phyloP scores from a whole-genome alignment of 306 rosid genomes.

The Malus asiatica region DNA sequence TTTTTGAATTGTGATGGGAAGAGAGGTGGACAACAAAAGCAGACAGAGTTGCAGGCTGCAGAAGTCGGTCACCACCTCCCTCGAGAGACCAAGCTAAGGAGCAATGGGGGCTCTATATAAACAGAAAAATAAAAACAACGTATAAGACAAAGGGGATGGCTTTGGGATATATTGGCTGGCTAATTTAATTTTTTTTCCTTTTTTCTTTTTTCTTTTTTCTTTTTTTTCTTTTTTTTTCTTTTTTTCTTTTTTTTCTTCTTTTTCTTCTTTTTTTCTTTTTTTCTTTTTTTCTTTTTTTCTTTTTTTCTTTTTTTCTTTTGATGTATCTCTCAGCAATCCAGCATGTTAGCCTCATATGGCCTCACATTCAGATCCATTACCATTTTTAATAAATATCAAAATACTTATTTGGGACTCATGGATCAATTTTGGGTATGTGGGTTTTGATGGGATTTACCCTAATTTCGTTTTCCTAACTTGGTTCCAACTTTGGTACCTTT shows the following conservation, averaged over 20 bases:
- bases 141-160: background rate
- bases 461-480: background rate
- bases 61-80: slow-evolving; percentile 14
- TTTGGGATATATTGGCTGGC: slow-evolving; percentile 16
- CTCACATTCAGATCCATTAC: background rate
- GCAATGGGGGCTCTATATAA: background rate
- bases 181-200: background rate
- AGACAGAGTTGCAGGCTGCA: slow-evolving; percentile 12
- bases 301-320: background rate
- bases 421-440: background rate
- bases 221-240: background rate
- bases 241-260: background rate
- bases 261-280: background rate
- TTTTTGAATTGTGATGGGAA: background rate
- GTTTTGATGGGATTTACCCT: background rate
- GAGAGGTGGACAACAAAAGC: slow-evolving; percentile 15
- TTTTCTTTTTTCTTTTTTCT: background rate
- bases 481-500: background rate
- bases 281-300: background rate
- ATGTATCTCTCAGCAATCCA: slow-evolving; percentile 7
- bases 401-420: background rate
- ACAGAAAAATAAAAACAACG: background rate
- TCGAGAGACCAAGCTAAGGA: background rate
- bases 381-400: background rate
- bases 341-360: slow-evolving; percentile 9